Conservation (phyloP, 202 grass and related monocot species). For the Digitaria exilis region DNA sequence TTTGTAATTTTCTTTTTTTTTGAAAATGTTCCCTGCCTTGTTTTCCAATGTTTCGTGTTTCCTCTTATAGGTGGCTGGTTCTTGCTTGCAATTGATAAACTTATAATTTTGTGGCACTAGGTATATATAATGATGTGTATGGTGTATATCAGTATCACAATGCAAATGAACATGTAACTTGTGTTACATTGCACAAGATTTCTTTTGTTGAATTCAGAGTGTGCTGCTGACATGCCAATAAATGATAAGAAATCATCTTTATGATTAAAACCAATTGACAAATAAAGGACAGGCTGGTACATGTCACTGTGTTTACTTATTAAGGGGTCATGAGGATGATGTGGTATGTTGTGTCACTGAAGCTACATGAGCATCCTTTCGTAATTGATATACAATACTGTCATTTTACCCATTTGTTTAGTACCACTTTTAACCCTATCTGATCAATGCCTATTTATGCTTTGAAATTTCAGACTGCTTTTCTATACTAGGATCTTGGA, state of each 20-base stretch:
- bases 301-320: background rate
- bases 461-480: background rate
- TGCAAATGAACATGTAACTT: background rate
- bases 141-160: background rate
- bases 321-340: background rate
- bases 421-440: background rate
- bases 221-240: background rate
- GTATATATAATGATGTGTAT: background rate
- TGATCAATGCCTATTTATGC: background rate
- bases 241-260: background rate
- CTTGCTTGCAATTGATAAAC: background rate
- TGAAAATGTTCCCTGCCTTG: too few relatives aligned
- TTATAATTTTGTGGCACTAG: background rate
- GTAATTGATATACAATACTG: background rate
- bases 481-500: background rate
- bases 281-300: background rate
- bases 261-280: background rate
- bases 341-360: background rate
- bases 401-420: background rate
- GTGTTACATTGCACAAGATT: background rate
- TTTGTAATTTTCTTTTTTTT: too few relatives aligned
- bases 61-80: background rate
- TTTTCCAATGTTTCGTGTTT: too few relatives aligned
- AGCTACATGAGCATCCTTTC: background rate
- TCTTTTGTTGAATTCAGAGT: background rate